Evolutionary conservation across 257 asterid species (phyloP), one percentile per base, ranked within the genome.

Genomic region (Forsythia viridissima): DNA sequence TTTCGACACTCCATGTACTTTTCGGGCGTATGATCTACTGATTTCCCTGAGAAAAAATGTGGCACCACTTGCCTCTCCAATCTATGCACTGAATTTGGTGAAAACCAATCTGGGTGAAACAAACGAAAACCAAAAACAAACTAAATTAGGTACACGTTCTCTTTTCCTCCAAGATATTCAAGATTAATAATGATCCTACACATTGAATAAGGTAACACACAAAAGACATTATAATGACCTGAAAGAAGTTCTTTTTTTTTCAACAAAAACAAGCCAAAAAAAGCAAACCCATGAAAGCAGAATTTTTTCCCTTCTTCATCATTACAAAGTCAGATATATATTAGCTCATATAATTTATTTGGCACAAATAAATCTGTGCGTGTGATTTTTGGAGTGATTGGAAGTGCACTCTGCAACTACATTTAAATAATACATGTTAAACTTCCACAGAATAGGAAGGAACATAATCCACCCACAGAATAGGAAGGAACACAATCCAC

Each of bases 61-160:
- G 99, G 99, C 83, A 96, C 99, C 78, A 96, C 99, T 91, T 96
- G 99, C 84, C 98, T 90, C 89, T 96, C 99, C 92, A 96, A 80
- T 87, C 99, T 91, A 89, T 96, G 97, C 88, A 93, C 97, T n/a
- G 93, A 80, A 82, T 81, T 89, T 75, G 96, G 97, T 68, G 96
- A 92, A 91, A 96, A 96, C 99, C 99, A 96, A 48, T 93, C 99
- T 96, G 98, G 83, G 34, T 84, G 39, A 13, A 67, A 61, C 39
- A 21, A n/a, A 7, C 65, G 61, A 48, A 4, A 75, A 57, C 73
- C 72, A 68, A 39, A 76, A 5, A 57, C 36, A 57, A 63, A 73
- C 38, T 39, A 43, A 67, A 40, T 0, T 71, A 41, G 59, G 70
- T 57, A 52, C 16, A 40, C n/a, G 15, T 21, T 42, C 69, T 41